Evolutionary conservation across 768 basidiomycete genomes (phyloP).

Genomic region (Russula abietina): DNA sequence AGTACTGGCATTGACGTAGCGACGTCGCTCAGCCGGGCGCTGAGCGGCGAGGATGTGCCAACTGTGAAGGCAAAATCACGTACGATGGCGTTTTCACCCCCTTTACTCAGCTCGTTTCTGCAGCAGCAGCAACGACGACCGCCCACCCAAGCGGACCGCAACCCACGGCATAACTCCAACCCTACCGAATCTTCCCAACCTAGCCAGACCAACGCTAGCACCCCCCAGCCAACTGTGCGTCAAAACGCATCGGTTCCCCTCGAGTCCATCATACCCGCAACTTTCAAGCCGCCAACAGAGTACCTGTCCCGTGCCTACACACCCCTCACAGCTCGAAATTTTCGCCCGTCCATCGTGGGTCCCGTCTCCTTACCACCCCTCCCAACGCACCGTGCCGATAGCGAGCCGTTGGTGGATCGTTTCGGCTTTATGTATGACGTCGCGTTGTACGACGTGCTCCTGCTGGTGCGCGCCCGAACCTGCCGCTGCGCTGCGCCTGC

Average conservation of each 20-base stretch:
- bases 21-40: conserved; percentile 29
- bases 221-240: conserved; percentile 27
- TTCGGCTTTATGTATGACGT: conserved; percentile 91
- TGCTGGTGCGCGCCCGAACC: conserved; percentile 66
- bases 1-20: conserved; percentile 40
- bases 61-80: conserved; percentile 14
- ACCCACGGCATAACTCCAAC: background rate
- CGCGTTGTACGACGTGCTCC: conserved; percentile 69
- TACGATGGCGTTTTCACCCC: conserved; percentile 48
- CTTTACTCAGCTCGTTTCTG: conserved; percentile 56
- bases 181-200: conserved; percentile 14
- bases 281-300: conserved; percentile 76
- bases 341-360: conserved; percentile 62
- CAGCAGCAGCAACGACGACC: conserved; percentile 44
- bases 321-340: conserved; percentile 65
- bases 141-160: conserved; percentile 29
- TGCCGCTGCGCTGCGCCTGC: conserved; percentile 75
- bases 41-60: conserved; percentile 20
- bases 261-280: conserved; percentile 77
- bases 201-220: conserved; percentile 19
- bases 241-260: conserved; percentile 52
- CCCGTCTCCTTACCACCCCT: conserved; percentile 54
- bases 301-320: conserved; percentile 73
- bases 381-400: conserved; percentile 44
- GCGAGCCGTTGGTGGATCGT: conserved; percentile 69